Base-by-base conservation (phyloP, 2,329 filamentous ascomycete genomes). In the Colletotrichum caudatum region DNA sequence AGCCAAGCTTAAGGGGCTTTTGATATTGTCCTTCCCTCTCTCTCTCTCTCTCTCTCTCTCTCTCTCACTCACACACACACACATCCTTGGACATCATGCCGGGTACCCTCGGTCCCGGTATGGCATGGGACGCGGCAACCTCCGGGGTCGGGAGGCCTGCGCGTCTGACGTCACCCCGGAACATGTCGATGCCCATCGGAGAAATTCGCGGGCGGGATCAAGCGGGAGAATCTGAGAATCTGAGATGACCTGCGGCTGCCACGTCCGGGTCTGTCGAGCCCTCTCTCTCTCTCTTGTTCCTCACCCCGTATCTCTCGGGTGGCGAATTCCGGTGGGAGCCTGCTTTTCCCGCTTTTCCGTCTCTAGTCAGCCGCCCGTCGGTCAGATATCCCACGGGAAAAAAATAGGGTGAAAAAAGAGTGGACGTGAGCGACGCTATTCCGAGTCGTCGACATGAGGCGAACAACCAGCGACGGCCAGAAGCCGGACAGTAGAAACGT, bases 1-100 rank as follows among this genome's bases (percentile, higher is more conserved):
- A n/a, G n/a, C n/a, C 33, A 37, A 64, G 65, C 69, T 60, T 64
- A 59, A 44, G 64, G 8, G 18, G 16, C 9, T 18, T 26, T 20
- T 48, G 46, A 54, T 56, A 67, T 56, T 67, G 26, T 23, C 37
- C 61, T 33, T 26, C 50, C 16, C 51, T 41, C 16, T 18, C 41
- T 3, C 29, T 6, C 35, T 37, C 35, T 37, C 35, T 37, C 35
- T 37, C 9, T 39, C 37, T 12, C 37, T 29, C 29, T 29, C 29
- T 29, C 41, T n/a, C 57, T 5, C 57, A 14, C 16, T 5, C 41
- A 20, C 20, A n/a, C 18, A 9, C 18, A n/a, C 44, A n/a, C 7
- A 20, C 20, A 23, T n/a, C 14, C 6, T 18, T 29, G 14, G 14
- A 12, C 50, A 16, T 26, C 5, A 44, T 66, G 44, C 46, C 65